phyloP scores from a whole-genome alignment of 148 eudicot genomes.

The Cornus controversa region DNA sequence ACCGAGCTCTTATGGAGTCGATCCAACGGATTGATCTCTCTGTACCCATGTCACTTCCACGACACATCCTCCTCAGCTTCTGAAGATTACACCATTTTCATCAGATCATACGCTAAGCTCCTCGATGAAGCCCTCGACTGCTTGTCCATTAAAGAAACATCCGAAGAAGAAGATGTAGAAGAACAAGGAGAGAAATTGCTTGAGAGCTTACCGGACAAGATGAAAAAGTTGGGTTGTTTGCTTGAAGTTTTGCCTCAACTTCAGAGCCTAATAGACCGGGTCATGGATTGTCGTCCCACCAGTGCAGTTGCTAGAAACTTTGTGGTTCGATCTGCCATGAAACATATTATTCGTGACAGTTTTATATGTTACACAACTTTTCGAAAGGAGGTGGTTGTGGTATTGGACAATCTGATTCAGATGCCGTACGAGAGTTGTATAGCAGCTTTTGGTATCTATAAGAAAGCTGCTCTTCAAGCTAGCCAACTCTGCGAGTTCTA shows the following conservation, averaged over 20 bases:
- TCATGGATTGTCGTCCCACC: constrained; percentile 35
- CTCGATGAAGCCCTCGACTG: constrained; percentile 36
- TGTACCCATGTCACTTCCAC: constrained; percentile 35
- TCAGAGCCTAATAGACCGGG: constrained; percentile 34
- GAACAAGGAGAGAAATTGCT: neutral
- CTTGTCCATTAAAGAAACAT: neutral
- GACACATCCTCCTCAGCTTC: constrained; percentile 36
- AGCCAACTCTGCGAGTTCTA: constrained; percentile 26
- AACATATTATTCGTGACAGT: constrained; percentile 35
- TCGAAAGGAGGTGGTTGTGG: constrained; percentile 16
- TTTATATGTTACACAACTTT: constrained; percentile 28
- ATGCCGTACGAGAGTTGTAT: constrained; percentile 28
- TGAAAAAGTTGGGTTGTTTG: constrained; percentile 5
- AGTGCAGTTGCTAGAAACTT: constrained; percentile 28
- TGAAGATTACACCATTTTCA: constrained; percentile 31
- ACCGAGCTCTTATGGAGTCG: constrained; percentile 33
- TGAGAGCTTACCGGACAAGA: constrained; percentile 7
- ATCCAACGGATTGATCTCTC: constrained; percentile 21
- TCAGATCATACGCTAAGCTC: constrained; percentile 38
- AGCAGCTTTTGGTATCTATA: constrained; percentile 39
- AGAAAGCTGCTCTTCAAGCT: constrained; percentile 38
- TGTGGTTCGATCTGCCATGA: constrained; percentile 35
- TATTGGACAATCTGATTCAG: constrained; percentile 33
- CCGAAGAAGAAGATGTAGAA: too few relatives aligned
- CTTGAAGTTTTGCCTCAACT: constrained; percentile 29